Percentiles rank a stretch among this genome's conserved stretches.
These are phyloP conservation scores for Vicia faba DNA, from an alignment of 306 rosid species.

Conservation along the genomic window DNA sequence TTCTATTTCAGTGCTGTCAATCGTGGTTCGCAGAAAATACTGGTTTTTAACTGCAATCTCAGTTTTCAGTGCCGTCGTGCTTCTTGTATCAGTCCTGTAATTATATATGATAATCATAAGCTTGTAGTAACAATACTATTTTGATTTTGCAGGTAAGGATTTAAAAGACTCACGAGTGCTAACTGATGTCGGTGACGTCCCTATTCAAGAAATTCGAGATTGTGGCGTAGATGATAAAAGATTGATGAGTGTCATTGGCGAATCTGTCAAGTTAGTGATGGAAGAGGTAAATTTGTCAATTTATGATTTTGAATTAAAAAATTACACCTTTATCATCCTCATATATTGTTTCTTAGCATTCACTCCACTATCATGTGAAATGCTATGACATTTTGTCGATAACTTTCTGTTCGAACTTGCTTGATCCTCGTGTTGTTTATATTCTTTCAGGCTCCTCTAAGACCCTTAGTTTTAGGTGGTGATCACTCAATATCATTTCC, in stretches of 20 bases:
- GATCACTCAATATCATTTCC: constrained; percentile 97
- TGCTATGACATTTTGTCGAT: background rate
- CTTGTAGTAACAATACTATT: constrained; percentile 10
- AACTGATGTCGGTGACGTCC: constrained; percentile 94
- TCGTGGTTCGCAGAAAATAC: background rate
- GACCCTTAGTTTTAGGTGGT: constrained; percentile 94
- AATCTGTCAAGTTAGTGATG: constrained; percentile 92
- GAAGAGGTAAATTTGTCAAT: constrained; percentile 65
- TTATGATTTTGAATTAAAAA: constrained; percentile 16
- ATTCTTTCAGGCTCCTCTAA: constrained; percentile 67
- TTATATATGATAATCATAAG: too few species aligned
- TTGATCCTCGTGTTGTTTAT: constrained; percentile 13
- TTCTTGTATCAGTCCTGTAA: too few species aligned
- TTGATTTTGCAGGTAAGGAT: constrained; percentile 66
- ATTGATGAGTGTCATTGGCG: constrained; percentile 88
- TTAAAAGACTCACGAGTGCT: constrained; percentile 80
- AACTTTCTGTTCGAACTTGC: constrained; percentile 18
- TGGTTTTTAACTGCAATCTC: background rate
- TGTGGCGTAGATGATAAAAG: constrained; percentile 77
- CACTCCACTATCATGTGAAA: constrained; percentile 13
- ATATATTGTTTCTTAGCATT: constrained; percentile 1
- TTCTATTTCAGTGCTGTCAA: background rate
- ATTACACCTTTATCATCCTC: background rate
- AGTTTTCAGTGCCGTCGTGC: too few species aligned
- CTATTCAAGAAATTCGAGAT: constrained; percentile 95